phyloP scores from a whole-genome alignment of 2,329 filamentous ascomycete species.

The Aureobasidium lini region DNA sequence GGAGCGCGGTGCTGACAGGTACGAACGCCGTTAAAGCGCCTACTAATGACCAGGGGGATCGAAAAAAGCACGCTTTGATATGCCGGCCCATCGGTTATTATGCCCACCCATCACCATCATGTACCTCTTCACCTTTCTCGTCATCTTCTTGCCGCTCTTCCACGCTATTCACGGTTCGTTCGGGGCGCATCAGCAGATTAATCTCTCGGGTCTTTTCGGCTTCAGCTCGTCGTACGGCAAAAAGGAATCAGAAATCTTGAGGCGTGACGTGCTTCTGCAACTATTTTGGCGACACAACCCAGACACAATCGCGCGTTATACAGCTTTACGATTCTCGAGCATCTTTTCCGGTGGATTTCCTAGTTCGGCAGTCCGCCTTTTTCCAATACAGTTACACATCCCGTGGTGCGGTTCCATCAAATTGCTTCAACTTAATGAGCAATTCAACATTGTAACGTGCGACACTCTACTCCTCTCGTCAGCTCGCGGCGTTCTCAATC shows the following conservation, averaged over 20 bases:
- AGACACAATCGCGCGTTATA: conserved; percentile 8
- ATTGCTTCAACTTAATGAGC: conserved; percentile 13
- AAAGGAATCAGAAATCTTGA: conserved; percentile 13
- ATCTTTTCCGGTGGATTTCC: conserved; percentile 12
- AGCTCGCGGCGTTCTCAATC: conserved; percentile 5
- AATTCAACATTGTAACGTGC: conserved; percentile 16
- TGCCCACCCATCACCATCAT: conserved; percentile 12
- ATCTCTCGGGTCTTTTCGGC: conserved; percentile 12
- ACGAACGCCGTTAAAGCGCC: conserved; percentile 14
- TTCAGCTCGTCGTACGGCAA: conserved; percentile 9
- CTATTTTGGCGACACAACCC: conserved; percentile 11
- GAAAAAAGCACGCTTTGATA: conserved; percentile 6
- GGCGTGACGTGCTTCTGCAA: conserved; percentile 10
- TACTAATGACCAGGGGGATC: conserved; percentile 11
- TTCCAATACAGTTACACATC: conserved; percentile 13
- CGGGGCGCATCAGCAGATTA: conserved; percentile 13
- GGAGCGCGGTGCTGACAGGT: conserved; percentile 13
- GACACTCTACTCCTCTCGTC: conserved; percentile 6
- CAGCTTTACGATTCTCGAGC: conserved; percentile 14
- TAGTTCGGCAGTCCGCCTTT: conserved; percentile 14
- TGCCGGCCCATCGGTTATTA: conserved; percentile 10
- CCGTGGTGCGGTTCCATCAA: conserved; percentile 12
- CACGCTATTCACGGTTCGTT: conserved; percentile 12
- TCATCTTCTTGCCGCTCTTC: conserved; percentile 15
- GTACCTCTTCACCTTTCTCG: conserved; percentile 15